Evolutionary conservation across 2,329 filamentous ascomycete genomes (phyloP), one percentile per base, ranked within the genome.

Genomic region (Ophiostoma perfectum): DNA sequence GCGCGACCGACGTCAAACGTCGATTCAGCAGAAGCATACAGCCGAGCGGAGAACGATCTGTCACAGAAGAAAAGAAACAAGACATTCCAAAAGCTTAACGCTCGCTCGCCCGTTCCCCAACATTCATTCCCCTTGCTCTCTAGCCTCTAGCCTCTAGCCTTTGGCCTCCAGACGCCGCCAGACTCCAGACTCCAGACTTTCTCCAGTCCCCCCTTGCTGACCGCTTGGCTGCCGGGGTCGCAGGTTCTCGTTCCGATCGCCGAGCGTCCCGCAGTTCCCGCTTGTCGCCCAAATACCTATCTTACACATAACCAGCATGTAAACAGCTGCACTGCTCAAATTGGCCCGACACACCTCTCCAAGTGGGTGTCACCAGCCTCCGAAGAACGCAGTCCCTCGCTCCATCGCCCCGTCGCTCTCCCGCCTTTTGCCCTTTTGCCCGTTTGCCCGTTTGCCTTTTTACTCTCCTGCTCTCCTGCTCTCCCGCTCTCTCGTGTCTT

Each of bases 251-350:
- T 27, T 49, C 16, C 70, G 70, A 68, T 42, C 66, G 47, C 70
- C 70, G 68, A 70, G 65, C 65, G 66, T 70, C 62, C 70, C 70
- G 70, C 70, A 64, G 36, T 60, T 42, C 39, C 62, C 62, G 55
- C 55, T 60, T 60, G 55, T 60, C 55, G 11, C 49, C 49, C 27
- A 60, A 60, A 38, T 5, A 39, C 6, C 55, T 12, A 60, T 55
- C 18, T 27, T 27, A 27, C 27, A n/a, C 27, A 27, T 27, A 27
- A 27, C 27, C 27, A 27, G 27, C 27, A 27, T 27, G 27, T 27
- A 27, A 27, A 27, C 27, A 27, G 27, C 27, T 27, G 27, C 27
- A 27, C 27, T 27, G 27, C 27, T 27, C 27, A 27, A 27, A 27
- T 27, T 27, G 27, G 27, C 27, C 27, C 27, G 27, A 27, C 27